Conservation (phyloP, 2,329 filamentous ascomycete genomes). For the Cordyceps javanica region DNA sequence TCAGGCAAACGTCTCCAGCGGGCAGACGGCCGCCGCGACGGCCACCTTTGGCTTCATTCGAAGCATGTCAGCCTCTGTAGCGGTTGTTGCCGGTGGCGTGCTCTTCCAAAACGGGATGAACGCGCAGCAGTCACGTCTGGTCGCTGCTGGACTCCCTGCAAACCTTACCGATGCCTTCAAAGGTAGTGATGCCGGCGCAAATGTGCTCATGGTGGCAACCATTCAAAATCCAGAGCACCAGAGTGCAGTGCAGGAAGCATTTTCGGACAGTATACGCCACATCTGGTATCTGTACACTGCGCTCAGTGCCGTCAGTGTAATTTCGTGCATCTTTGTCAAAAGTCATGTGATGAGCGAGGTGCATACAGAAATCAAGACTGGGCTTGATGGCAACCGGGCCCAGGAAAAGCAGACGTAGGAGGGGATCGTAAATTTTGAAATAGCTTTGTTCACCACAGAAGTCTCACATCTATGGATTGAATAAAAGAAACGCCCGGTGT, state of each 20-base stretch:
- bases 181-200: constrained; percentile 9
- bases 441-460: neutral
- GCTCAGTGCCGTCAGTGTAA: constrained; percentile 3
- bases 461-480: neutral
- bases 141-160: neutral
- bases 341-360: constrained; percentile 11
- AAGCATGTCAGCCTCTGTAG: constrained; percentile 50
- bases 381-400: constrained; percentile 2
- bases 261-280: constrained; percentile 6
- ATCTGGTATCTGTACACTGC: constrained; percentile 13
- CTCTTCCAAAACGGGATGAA: constrained; percentile 35
- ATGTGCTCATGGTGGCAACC: constrained; percentile 6
- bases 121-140: constrained; percentile 18
- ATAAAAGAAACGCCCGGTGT: neutral
- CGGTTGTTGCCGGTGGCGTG: constrained; percentile 49
- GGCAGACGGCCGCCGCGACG: constrained; percentile 58
- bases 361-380: constrained; percentile 11
- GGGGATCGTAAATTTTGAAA: neutral
- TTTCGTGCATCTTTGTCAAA: constrained; percentile 11
- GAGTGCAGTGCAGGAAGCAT: constrained; percentile 7
- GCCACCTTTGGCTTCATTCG: constrained; percentile 56
- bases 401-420: neutral
- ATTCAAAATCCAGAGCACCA: constrained; percentile 6
- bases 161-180: constrained; percentile 6
- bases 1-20: constrained; percentile 53